phyloP scores from a whole-genome alignment of 768 basidiomycete species.

The Tephrocybe sp. region DNA sequence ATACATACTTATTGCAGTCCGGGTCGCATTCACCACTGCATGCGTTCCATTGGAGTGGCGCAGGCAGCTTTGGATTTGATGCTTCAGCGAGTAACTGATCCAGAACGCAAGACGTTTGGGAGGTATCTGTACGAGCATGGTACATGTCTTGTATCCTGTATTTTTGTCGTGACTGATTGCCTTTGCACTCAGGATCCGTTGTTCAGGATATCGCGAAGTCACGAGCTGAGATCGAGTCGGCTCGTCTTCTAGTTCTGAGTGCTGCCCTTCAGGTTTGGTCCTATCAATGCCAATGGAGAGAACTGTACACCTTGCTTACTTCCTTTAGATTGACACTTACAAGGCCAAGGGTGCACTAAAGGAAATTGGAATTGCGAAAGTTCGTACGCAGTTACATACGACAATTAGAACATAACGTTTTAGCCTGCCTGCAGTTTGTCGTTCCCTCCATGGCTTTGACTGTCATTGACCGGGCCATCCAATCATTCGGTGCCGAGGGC shows the following conservation, averaged over 20 bases:
- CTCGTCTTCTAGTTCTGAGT: slow-evolving; percentile 85
- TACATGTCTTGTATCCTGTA: slow-evolving; percentile 22
- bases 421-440: slow-evolving; percentile 68
- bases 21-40: slow-evolving; percentile 96
- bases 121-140: slow-evolving; percentile 92
- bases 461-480: slow-evolving; percentile 95
- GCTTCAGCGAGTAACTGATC: slow-evolving; percentile 92
- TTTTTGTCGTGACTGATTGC: not conserved
- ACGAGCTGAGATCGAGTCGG: slow-evolving; percentile 89
- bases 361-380: slow-evolving; percentile 98
- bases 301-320: slow-evolving; percentile 2
- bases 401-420: not conserved
- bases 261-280: slow-evolving; percentile 76
- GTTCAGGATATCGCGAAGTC: slow-evolving; percentile 89
- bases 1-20: slow-evolving; percentile 48
- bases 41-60: slow-evolving; percentile 94
- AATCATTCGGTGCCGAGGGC: slow-evolving; percentile 96
- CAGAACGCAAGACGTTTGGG: slow-evolving; percentile 89
- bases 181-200: slow-evolving; percentile 63
- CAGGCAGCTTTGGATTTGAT: slow-evolving; percentile 83
- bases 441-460: slow-evolving; percentile 88
- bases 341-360: slow-evolving; percentile 94
- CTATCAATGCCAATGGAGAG: not conserved
- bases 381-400: slow-evolving; percentile 25
- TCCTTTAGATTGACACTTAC: slow-evolving; percentile 76